A percentile compares a stretch with the other conserved stretches of the same genome.
These are phyloP conservation scores for Jacaranda mimosifolia DNA, from an alignment of 257 asterid species.

Conservation along the genomic window DNA sequence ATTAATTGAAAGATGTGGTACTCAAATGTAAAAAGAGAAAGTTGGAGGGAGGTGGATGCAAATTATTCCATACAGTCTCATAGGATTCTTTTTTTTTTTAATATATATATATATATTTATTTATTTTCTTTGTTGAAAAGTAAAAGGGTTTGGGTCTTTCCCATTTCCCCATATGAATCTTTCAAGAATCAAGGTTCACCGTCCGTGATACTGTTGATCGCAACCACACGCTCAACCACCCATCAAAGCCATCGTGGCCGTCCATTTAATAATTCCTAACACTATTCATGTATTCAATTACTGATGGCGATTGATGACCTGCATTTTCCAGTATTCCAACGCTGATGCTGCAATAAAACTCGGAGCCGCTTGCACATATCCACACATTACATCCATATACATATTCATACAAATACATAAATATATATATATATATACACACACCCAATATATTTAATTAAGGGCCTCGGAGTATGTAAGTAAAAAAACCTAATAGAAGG, in stretches of 20 bases:
- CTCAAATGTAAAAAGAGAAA: neutral
- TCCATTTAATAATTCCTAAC: constrained; percentile 19
- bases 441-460: no score
- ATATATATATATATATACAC: no score
- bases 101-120: no score
- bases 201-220: constrained; percentile 23
- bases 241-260: constrained; percentile 31
- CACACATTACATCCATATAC: neutral
- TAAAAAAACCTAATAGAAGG: no score
- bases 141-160: neutral
- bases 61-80: constrained; percentile 16
- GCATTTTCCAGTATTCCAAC: constrained; percentile 13
- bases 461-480: no score
- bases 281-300: neutral
- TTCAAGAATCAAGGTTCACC: constrained; percentile 21
- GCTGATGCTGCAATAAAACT: constrained; percentile 22
- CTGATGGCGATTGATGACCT: constrained; percentile 24
- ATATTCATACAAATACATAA: neutral
- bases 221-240: constrained; percentile 24
- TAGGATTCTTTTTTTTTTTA: constrained; percentile 38
- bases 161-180: constrained; percentile 27
- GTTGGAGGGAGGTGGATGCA: constrained; percentile 8
- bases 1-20: neutral
- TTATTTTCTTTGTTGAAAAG: neutral
- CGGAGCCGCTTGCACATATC: constrained; percentile 13